Base-by-base conservation (phyloP, 192 early-diverging fungal genomes). In the Geranomyces michiganensis region DNA sequence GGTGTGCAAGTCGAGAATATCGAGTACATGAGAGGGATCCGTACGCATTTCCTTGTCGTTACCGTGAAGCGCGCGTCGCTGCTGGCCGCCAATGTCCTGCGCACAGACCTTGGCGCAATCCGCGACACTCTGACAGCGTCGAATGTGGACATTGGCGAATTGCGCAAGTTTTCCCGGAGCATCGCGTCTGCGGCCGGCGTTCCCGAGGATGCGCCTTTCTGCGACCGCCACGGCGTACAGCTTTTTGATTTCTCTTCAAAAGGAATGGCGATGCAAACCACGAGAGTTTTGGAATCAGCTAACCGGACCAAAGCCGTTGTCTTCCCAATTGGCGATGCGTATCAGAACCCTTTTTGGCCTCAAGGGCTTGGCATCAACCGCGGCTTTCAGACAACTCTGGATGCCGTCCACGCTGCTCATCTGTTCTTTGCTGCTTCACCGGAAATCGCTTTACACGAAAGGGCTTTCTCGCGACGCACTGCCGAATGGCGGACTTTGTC, bases 321-420 rank as follows among this genome's bases (percentile, higher is more conserved):
- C 26, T 45, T 82, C 9, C 81, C 78, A 6, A 46, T 66, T 22
- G 81, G 81, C 15, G 81, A 82, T 46, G 72, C 81, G 1, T 32
- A 80, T 13, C 75, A 78, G 60, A 82, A 82, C 44, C 81, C 81
- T 0, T 82, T 75, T 46, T 82, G 81, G 81, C 81, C 81, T 5
- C 77, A 82, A 60, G 81, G 81, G 1, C 76, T 82, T 24, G 81
- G 81, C 17, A 47, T 82, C 51, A 82, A 82, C 47, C 77, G 81
- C 43, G 81, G 81, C 30, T 73, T 82, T 51, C 81, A 82, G 29
- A 79, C 55, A 30, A 41, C 73, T 1, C 64, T 82, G 4, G 78
- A 82, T 55, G 81, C 78, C 56, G 67, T 78, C 19, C 75, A 64
- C 43, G 60, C 74, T 10, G 67, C 70, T 1, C 60, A 74, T 46